A percentile compares a stretch with the other conserved stretches of the same genome.
phyloP scores from a whole-genome alignment of 768 basidiomycete species.

The Leccinum variicolor region DNA sequence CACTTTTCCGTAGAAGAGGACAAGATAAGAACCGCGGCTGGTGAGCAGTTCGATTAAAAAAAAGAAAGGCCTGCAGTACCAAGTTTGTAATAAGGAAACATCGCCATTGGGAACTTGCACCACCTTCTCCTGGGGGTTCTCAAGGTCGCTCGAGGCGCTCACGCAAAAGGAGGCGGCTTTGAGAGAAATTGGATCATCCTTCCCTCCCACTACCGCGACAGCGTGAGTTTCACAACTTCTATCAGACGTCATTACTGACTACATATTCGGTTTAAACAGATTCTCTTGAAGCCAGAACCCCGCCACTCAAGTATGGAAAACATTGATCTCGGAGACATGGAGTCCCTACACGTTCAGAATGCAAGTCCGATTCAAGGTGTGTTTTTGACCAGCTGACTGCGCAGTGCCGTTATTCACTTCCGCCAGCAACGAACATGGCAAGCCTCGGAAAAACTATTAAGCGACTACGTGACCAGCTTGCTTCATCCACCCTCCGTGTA shows the following conservation, averaged over 20 bases:
- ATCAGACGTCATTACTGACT: too few relatives aligned
- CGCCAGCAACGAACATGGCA: neutral
- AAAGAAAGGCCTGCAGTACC: too few relatives aligned
- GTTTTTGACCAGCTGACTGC: neutral
- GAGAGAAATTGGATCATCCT: constrained; percentile 27
- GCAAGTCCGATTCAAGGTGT: neutral
- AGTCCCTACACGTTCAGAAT: neutral
- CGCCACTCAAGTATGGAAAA: too few relatives aligned
- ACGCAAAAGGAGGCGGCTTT: constrained; percentile 44
- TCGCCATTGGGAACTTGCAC: too few relatives aligned
- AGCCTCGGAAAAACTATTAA: neutral
- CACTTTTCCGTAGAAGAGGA: constrained; percentile 78
- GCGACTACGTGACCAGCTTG: neutral
- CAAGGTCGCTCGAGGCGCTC: constrained; percentile 28
- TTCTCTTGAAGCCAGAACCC: too few relatives aligned
- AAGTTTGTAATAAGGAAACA: too few relatives aligned
- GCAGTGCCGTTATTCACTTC: neutral
- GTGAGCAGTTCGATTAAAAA: constrained; percentile 60
- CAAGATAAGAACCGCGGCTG: constrained; percentile 84
- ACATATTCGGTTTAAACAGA: too few relatives aligned
- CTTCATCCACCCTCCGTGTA: neutral
- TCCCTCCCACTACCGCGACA: too few relatives aligned
- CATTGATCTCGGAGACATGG: too few relatives aligned
- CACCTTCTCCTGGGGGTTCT: too few relatives aligned
- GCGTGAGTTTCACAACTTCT: too few relatives aligned